phyloP scores from a whole-genome alignment of 352 stramenopile species.

The Pythium periplocum region DNA sequence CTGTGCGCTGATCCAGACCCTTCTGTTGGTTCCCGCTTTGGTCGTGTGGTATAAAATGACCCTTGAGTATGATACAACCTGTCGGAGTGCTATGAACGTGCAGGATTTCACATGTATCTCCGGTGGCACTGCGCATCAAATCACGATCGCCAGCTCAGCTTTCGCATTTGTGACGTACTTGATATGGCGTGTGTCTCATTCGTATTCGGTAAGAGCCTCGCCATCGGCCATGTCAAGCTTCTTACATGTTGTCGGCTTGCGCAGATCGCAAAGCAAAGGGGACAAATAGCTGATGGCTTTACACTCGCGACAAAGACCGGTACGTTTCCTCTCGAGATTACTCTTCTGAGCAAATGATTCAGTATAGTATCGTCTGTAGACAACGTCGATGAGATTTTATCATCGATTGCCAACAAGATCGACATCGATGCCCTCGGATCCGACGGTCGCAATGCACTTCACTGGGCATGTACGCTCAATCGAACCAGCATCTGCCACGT shows the following conservation, averaged over 20 bases:
- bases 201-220: constrained; percentile 38
- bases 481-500: constrained; percentile 74
- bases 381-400: constrained; percentile 71
- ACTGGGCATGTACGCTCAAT: constrained; percentile 76
- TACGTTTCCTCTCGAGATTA: constrained; percentile 2
- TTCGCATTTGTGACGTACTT: constrained; percentile 41
- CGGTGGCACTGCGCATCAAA: constrained; percentile 24
- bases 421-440: constrained; percentile 72
- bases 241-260: background rate
- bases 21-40: constrained; percentile 41
- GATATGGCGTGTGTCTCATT: constrained; percentile 56
- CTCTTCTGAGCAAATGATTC: background rate
- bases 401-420: constrained; percentile 60
- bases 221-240: background rate
- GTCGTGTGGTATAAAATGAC: constrained; percentile 59
- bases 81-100: constrained; percentile 33
- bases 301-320: constrained; percentile 68
- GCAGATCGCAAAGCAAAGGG: constrained; percentile 21
- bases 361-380: constrained; percentile 19
- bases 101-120: constrained; percentile 58
- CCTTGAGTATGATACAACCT: constrained; percentile 35
- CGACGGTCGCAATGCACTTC: constrained; percentile 70
- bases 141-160: constrained; percentile 37
- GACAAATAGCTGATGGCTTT: constrained; percentile 57
- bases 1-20: constrained; percentile 41